Conservation (phyloP, 768 basidiomycete genomes). For the Suillus lakei region DNA sequence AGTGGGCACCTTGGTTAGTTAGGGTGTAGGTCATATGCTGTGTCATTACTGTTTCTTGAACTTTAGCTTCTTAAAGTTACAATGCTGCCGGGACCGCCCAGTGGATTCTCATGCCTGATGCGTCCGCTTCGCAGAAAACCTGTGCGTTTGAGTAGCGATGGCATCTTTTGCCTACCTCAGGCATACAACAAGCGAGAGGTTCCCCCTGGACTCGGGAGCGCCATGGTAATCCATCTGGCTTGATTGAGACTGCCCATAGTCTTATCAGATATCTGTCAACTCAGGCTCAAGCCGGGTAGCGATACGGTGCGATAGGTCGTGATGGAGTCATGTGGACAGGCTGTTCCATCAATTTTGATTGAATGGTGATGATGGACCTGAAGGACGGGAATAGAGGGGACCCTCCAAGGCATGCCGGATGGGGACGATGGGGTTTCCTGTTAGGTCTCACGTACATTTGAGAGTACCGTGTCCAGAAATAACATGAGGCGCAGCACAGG, state of each 20-base stretch:
- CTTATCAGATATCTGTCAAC: neutral
- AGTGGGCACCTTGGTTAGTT: conserved; percentile 28
- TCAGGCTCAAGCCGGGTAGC: neutral
- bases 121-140: neutral
- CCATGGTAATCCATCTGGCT: neutral
- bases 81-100: neutral
- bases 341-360: conserved; percentile 3
- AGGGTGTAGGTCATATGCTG: neutral
- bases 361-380: neutral
- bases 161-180: neutral
- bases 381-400: neutral
- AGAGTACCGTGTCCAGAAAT: neutral
- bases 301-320: neutral
- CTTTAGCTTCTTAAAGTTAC: neutral
- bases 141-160: neutral
- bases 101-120: neutral
- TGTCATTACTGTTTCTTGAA: neutral
- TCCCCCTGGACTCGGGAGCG: neutral
- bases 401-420: neutral
- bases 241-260: neutral
- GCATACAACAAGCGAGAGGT: neutral
- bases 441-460: too few relatives aligned
- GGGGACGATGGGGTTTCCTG: neutral
- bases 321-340: neutral
- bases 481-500: neutral